Percentiles rank a stretch among this genome's conserved stretches.
phyloP scores from a whole-genome alignment of 192 early-diverging fungal genomes.

The Gigaspora rosea region DNA sequence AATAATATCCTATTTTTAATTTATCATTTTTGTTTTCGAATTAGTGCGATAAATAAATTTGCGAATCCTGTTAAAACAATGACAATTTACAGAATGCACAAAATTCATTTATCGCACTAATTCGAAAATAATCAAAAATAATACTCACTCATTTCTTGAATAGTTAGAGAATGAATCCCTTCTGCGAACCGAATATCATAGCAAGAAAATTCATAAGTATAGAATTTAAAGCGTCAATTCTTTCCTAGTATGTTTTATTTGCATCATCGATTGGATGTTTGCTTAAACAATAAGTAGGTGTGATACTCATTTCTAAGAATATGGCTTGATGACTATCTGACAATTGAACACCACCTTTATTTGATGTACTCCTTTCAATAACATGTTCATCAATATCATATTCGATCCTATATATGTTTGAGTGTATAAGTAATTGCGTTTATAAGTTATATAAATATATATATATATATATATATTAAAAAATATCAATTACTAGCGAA shows the following conservation, averaged over 20 bases:
- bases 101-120: no score
- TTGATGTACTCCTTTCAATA: background rate
- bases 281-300: constrained; percentile 5
- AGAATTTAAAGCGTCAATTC: constrained; percentile 27
- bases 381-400: constrained; percentile 21
- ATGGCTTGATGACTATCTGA: no score
- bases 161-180: constrained; percentile 18
- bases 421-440: constrained; percentile 21
- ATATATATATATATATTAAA: background rate
- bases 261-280: constrained; percentile 1
- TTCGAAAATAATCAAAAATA: no score
- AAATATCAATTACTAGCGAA: no score
- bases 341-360: constrained; percentile 22
- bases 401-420: constrained; percentile 19
- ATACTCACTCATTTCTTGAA: constrained; percentile 33
- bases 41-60: no score
- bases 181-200: constrained; percentile 29
- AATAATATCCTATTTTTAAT: no score
- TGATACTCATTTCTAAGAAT: no score
- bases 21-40: no score
- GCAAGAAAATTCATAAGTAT: constrained; percentile 15
- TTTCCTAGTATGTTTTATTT: constrained; percentile 15
- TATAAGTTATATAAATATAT: constrained; percentile 29
- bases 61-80: no score
- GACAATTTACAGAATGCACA: no score